Percentiles rank a stretch among this genome's conserved stretches.
phyloP scores from a whole-genome alignment of 2,329 filamentous ascomycete species.

The Emergomyces pasteurianus region DNA sequence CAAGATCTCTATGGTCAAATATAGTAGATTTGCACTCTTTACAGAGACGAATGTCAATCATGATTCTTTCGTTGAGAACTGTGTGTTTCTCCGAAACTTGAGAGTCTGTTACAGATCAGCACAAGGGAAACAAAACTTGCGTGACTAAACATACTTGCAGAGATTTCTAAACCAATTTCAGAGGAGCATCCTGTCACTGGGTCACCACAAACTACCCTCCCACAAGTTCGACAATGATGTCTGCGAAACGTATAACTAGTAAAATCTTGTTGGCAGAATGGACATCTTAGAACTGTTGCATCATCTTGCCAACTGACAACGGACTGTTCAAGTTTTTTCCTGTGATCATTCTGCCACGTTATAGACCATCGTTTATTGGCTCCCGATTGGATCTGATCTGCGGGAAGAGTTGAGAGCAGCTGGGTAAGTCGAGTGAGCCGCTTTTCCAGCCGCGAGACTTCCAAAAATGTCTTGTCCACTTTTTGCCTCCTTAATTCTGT shows the following conservation, averaged over 20 bases:
- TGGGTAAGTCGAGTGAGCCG: conserved; percentile 81
- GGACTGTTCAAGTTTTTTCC: conserved; percentile 77
- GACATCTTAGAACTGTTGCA: conserved; percentile 63
- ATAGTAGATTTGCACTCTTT: conserved; percentile 67
- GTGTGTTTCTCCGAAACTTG: conserved; percentile 14
- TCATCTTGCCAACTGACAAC: conserved; percentile 96
- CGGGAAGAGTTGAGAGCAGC: conserved; percentile 62
- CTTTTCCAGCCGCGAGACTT: conserved; percentile 83
- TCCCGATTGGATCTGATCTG: conserved; percentile 47
- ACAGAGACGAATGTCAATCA: conserved; percentile 80
- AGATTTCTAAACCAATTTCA: conserved; percentile 70
- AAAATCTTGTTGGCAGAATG: conserved; percentile 94
- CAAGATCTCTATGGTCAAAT: conserved; percentile 67
- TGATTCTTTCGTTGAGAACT: conserved; percentile 42
- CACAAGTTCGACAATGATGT: conserved; percentile 91
- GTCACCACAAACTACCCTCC: conserved; percentile 85
- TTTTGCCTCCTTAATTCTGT: conserved; percentile 57
- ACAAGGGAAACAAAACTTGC: not conserved
- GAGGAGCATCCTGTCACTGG: conserved; percentile 70
- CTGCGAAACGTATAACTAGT: conserved; percentile 82
- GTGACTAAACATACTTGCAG: conserved; percentile 42
- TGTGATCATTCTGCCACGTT: conserved; percentile 57
- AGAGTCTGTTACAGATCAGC: not conserved
- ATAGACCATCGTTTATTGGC: conserved; percentile 39
- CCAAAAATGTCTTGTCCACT: conserved; percentile 74